Evolutionary conservation across 164 flowering plant species (phyloP).

Genomic region (Magnolia sinica): DNA sequence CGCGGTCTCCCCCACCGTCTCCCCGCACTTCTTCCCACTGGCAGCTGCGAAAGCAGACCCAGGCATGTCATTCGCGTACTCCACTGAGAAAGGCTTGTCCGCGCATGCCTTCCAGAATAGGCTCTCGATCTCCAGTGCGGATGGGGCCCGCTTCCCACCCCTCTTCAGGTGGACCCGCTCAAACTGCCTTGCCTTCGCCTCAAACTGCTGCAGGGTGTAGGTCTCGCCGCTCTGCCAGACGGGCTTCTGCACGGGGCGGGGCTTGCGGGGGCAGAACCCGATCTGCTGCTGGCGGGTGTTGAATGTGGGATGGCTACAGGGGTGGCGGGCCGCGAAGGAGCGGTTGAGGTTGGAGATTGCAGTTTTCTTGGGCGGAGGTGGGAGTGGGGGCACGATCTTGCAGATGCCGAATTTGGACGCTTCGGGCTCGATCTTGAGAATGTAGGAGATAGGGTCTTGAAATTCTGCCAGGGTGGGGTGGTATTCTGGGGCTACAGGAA

Average conservation of each 20-base stretch:
- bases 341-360: constrained; percentile 60
- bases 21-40: constrained; percentile 26
- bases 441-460: constrained; percentile 95
- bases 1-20: constrained; percentile 66
- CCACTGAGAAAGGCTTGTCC: constrained; percentile 92
- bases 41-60: constrained; percentile 73
- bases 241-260: constrained; percentile 70
- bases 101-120: constrained; percentile 85
- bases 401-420: constrained; percentile 92
- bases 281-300: constrained; percentile 94
- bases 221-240: constrained; percentile 97
- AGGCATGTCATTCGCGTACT: constrained; percentile 98
- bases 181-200: constrained; percentile 75
- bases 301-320: constrained; percentile 57
- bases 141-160: constrained; percentile 36
- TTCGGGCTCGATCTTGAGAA: constrained; percentile 93
- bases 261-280: constrained; percentile 86
- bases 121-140: constrained; percentile 72
- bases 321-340: constrained; percentile 52
- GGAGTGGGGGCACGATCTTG: constrained; percentile 95
- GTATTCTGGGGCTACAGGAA: constrained; percentile 89
- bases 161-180: constrained; percentile 61
- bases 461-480: constrained; percentile 83
- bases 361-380: constrained; percentile 61
- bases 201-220: constrained; percentile 72